Percentiles rank a stretch among this genome's conserved stretches.
These are phyloP conservation scores for Hirschioporus abietinus DNA, from an alignment of 768 basidiomycete genomes.

Conservation along the genomic window DNA sequence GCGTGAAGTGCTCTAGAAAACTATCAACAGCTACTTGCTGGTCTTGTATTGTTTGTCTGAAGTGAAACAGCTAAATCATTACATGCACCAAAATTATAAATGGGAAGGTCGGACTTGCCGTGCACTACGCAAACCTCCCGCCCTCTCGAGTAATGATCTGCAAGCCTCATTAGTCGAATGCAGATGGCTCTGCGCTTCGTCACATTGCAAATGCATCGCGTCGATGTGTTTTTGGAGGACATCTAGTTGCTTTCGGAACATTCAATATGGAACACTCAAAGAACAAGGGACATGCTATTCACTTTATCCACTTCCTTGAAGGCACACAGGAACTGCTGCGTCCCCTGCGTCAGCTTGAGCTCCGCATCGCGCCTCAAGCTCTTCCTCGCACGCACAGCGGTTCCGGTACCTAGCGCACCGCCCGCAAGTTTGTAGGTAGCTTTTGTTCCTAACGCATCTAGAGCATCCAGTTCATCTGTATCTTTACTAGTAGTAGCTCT, in stretches of 20 bases:
- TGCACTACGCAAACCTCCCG: slow-evolving; percentile 68
- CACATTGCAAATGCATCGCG: slow-evolving; percentile 78
- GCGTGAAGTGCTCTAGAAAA: slow-evolving; percentile 84
- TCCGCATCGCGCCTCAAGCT: slow-evolving; percentile 84
- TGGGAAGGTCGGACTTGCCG: slow-evolving; percentile 38
- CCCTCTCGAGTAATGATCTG: slow-evolving; percentile 73
- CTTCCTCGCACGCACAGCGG: slow-evolving; percentile 70
- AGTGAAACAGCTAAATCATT: slow-evolving; percentile 11
- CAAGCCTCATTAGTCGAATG: slow-evolving; percentile 72
- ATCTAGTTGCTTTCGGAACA: slow-evolving; percentile 66
- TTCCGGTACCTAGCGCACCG: slow-evolving; percentile 32
- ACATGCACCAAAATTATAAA: background rate
- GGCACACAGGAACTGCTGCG: slow-evolving; percentile 74
- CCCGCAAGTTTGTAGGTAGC: slow-evolving; percentile 13
- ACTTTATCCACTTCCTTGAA: slow-evolving; percentile 91
- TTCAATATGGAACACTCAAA: background rate
- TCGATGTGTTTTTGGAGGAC: slow-evolving; percentile 70
- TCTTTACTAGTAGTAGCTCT: slow-evolving; percentile 30
- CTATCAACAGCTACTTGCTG: slow-evolving; percentile 68
- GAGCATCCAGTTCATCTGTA: slow-evolving; percentile 26
- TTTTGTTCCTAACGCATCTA: slow-evolving; percentile 5
- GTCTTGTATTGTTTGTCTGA: slow-evolving; percentile 63
- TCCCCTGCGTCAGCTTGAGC: slow-evolving; percentile 72
- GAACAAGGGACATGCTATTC: slow-evolving; percentile 27
- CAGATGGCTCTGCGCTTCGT: slow-evolving; percentile 77